Percentiles rank a stretch among this genome's conserved stretches.
phyloP scores from a whole-genome alignment of 805 yeast species.

The Metschnikowia reukaufii region DNA sequence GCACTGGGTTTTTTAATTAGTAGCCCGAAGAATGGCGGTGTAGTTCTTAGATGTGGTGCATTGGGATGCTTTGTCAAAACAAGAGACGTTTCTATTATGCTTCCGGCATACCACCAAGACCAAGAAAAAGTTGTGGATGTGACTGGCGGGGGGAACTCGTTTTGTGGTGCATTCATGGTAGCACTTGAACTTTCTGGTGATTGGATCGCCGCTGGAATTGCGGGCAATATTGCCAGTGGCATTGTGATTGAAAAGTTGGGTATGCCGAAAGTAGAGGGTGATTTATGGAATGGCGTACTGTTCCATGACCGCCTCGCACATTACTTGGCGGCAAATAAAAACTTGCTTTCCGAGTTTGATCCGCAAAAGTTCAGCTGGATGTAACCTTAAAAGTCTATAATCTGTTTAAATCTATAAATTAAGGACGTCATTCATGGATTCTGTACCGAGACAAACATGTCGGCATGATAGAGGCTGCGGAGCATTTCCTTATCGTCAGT shows the following conservation, averaged over 20 bases:
- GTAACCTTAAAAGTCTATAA: background rate
- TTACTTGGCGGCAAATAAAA: conserved; percentile 32
- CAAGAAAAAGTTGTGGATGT: conserved; percentile 39
- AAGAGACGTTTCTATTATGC: conserved; percentile 38
- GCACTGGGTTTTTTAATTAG: conserved; percentile 22
- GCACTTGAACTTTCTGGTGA: conserved; percentile 54
- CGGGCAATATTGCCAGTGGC: conserved; percentile 80
- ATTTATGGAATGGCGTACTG: conserved; percentile 60
- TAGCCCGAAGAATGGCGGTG: conserved; percentile 44
- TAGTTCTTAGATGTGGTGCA: conserved; percentile 75
- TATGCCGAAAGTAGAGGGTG: conserved; percentile 49
- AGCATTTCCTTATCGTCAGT: conserved; percentile 49
- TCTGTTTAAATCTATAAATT: background rate
- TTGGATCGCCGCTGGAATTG: conserved; percentile 55
- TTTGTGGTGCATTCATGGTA: conserved; percentile 48
- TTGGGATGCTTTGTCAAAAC: conserved; percentile 60
- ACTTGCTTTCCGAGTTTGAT: conserved; percentile 8
- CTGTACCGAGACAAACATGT: conserved; percentile 1
- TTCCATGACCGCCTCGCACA: conserved; percentile 44
- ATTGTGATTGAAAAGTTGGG: conserved; percentile 81
- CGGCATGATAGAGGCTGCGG: conserved; percentile 30
- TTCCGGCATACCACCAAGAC: conserved; percentile 71
- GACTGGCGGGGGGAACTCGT: conserved; percentile 48
- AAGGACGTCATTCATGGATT: too few species aligned
- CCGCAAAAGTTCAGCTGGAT: conserved; percentile 7